These are phyloP conservation scores for Oryza longistaminata DNA, from an alignment of 176 grass and related monocot genomes.

Conservation along the genomic window DNA sequence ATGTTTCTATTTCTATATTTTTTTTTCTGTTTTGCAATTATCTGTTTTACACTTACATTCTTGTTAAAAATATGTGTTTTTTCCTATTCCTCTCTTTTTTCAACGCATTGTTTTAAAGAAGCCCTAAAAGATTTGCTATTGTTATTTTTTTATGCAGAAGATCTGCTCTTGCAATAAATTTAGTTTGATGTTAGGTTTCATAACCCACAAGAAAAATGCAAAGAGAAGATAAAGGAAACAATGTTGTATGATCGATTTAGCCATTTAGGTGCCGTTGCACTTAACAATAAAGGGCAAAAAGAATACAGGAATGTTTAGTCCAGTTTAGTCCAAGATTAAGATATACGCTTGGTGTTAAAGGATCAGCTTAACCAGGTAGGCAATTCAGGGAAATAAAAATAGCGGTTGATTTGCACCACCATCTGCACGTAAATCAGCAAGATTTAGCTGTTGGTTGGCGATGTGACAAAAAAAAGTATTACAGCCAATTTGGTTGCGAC, in stretches of 20 bases:
- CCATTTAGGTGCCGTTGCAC: neutral
- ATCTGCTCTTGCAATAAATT: neutral
- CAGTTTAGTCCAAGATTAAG: neutral
- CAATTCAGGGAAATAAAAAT: neutral
- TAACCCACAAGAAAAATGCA: neutral
- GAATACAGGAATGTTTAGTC: neutral
- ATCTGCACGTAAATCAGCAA: neutral
- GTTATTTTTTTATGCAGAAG: neutral
- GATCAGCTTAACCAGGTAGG: neutral
- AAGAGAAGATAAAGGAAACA: neutral
- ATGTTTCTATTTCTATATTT: no score
- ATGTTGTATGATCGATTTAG: neutral
- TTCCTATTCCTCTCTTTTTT: no score
- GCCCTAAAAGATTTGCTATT: neutral
- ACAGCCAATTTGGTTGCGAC: slow-evolving; percentile 33
- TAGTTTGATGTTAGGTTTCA: neutral
- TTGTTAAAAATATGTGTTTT: no score
- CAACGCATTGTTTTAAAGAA: no score
- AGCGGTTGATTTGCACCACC: neutral
- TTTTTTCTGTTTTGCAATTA: no score
- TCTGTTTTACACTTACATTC: no score
- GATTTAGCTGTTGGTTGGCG: slow-evolving; percentile 32
- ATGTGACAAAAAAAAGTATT: slow-evolving; percentile 31
- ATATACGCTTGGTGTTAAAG: neutral
- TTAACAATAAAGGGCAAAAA: neutral